Evolutionary conservation across 805 yeast genomes (phyloP).

Genomic region (Kodamaea neixiangensis): DNA sequence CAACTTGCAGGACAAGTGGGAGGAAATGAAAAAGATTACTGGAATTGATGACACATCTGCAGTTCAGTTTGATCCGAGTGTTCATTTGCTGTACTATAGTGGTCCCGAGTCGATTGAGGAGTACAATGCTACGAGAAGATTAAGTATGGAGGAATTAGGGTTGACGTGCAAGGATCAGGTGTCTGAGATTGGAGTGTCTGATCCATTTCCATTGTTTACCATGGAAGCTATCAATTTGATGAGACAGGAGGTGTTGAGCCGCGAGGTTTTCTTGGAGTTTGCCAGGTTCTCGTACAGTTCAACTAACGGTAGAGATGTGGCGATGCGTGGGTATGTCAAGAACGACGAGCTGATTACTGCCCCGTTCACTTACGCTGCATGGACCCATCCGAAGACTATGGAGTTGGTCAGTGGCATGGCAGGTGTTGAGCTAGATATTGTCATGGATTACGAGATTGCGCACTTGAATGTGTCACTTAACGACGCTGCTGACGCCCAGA

Average conservation of each 20-base stretch:
- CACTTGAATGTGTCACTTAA: constrained; percentile 53
- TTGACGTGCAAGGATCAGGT: constrained; percentile 47
- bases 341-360: constrained; percentile 30
- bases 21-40: constrained; percentile 15
- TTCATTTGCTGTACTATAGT: constrained; percentile 33
- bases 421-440: constrained; percentile 53
- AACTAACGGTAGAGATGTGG: constrained; percentile 51
- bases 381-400: constrained; percentile 59
- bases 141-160: constrained; percentile 53
- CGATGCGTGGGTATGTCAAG: constrained; percentile 52
- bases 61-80: constrained; percentile 31
- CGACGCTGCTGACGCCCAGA: constrained; percentile 33
- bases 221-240: constrained; percentile 60
- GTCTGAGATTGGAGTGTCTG: constrained; percentile 56
- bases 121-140: constrained; percentile 29
- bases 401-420: constrained; percentile 59
- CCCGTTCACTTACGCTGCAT: constrained; percentile 56
- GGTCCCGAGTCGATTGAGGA: constrained; percentile 18
- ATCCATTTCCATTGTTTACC: constrained; percentile 62
- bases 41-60: constrained; percentile 8
- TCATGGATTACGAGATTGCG: constrained; percentile 62
- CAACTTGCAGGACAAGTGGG: constrained; percentile 33
- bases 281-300: constrained; percentile 46
- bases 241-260: constrained; percentile 54
- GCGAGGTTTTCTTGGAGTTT: constrained; percentile 46